These are phyloP conservation scores for Saccharomycopsis guyanensis DNA, from an alignment of 805 yeast species.

Conservation along the genomic window DNA sequence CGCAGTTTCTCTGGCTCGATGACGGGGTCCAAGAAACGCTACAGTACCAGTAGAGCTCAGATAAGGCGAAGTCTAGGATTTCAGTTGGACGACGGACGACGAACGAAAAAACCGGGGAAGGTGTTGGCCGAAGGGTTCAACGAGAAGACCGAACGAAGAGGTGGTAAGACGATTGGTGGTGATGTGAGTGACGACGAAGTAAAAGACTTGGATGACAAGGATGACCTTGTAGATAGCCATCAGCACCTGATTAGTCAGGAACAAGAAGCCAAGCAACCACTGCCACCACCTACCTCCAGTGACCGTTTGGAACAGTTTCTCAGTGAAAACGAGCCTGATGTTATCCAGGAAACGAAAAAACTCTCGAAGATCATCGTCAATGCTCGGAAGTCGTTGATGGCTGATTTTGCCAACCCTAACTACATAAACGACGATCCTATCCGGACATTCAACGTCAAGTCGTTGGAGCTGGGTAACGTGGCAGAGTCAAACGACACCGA, in stretches of 20 bases:
- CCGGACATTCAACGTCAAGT: conserved; percentile 11
- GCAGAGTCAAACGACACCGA: background rate
- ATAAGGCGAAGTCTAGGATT: conserved; percentile 14
- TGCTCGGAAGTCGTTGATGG: conserved; percentile 10
- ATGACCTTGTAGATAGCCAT: too few relatives aligned
- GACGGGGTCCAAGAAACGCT: conserved; percentile 7
- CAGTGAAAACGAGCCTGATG: conserved; percentile 1
- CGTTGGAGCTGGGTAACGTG: background rate
- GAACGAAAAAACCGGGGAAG: background rate
- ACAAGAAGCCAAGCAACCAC: too few relatives aligned
- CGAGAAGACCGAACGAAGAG: background rate
- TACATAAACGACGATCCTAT: conserved; percentile 13
- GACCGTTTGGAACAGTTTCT: background rate
- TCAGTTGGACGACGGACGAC: conserved; percentile 3
- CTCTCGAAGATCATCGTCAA: conserved; percentile 10
- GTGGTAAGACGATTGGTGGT: too few relatives aligned
- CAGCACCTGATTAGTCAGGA: too few relatives aligned
- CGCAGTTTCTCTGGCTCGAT: background rate
- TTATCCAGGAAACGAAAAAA: conserved; percentile 13
- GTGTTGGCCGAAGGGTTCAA: background rate
- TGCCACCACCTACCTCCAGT: background rate
- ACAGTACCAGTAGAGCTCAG: conserved; percentile 11
- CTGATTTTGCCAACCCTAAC: conserved; percentile 20
- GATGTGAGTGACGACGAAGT: too few relatives aligned
- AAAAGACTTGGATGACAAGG: too few relatives aligned